These are phyloP conservation scores for Pythium rishiriense DNA, from an alignment of 352 stramenopile species.

Conservation along the genomic window DNA sequence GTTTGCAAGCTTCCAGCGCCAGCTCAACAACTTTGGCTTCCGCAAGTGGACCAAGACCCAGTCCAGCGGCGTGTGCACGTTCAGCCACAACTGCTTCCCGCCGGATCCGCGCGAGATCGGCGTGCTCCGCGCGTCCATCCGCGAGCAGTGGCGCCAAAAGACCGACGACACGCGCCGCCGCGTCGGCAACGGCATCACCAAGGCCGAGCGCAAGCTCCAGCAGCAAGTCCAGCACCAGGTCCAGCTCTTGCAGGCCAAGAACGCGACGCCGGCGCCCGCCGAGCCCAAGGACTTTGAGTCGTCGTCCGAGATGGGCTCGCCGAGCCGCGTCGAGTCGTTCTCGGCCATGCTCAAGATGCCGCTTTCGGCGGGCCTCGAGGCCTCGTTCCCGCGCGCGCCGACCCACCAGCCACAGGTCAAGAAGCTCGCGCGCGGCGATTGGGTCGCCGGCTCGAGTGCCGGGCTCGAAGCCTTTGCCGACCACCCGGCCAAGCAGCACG, in stretches of 20 bases:
- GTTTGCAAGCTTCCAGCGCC: constrained; percentile 91
- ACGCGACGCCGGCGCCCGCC: not conserved
- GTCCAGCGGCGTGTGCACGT: constrained; percentile 77
- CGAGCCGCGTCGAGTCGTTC: constrained; percentile 35
- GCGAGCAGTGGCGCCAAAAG: constrained; percentile 75
- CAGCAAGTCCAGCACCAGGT: constrained; percentile 29
- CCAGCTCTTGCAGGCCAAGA: constrained; percentile 15
- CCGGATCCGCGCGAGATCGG: constrained; percentile 46
- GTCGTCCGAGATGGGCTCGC: constrained; percentile 16
- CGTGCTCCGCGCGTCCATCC: constrained; percentile 44
- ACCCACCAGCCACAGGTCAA: constrained; percentile 57
- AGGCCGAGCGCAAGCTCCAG: constrained; percentile 41
- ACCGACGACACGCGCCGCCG: constrained; percentile 43
- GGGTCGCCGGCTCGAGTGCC: constrained; percentile 25
- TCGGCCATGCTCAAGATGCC: constrained; percentile 45
- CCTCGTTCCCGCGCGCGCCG: constrained; percentile 34
- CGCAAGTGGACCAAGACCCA: constrained; percentile 86
- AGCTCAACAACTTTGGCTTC: constrained; percentile 94
- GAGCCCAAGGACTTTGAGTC: not conserved
- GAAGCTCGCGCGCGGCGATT: constrained; percentile 47
- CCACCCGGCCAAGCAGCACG: constrained; percentile 40
- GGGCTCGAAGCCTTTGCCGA: constrained; percentile 59
- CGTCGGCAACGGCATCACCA: constrained; percentile 53
- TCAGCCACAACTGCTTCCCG: constrained; percentile 83
- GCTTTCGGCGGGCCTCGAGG: constrained; percentile 22